Evolutionary conservation across 2,329 filamentous ascomycete species (phyloP).

Genomic region (Penicillium sp.): DNA sequence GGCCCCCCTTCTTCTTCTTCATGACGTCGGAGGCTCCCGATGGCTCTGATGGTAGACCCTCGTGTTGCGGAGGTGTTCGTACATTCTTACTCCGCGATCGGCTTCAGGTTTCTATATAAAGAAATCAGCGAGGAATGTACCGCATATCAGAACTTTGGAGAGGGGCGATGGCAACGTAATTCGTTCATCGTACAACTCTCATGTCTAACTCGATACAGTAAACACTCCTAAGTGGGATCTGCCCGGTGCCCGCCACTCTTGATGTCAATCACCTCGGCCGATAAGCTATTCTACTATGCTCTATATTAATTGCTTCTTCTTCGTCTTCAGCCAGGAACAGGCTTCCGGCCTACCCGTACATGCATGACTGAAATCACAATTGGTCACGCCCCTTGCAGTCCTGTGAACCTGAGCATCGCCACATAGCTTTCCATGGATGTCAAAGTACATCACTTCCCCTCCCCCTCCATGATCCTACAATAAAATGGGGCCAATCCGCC

Average conservation of each 20-base stretch:
- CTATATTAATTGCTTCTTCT: not conserved
- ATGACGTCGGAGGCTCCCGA: constrained; percentile 10
- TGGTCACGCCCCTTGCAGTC: not conserved
- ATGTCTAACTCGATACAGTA: not conserved
- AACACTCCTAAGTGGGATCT: not conserved
- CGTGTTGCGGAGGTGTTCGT: constrained; percentile 4
- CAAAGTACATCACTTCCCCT: not conserved
- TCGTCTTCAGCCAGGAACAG: not conserved
- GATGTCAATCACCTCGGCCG: not conserved
- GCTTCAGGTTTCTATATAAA: constrained; percentile 8
- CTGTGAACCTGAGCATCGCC: not conserved
- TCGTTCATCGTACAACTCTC: not conserved
- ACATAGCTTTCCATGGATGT: not conserved
- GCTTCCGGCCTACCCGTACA: not conserved
- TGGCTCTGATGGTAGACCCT: not conserved
- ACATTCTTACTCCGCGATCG: not conserved
- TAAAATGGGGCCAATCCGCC: not conserved
- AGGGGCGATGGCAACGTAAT: not conserved
- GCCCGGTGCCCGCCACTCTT: not conserved
- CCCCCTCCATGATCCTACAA: not conserved
- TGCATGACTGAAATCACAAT: not conserved
- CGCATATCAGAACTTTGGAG: not conserved
- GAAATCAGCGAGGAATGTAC: not conserved
- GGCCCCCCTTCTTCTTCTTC: not conserved
- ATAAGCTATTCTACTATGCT: not conserved